Evolutionary conservation across 2,329 filamentous ascomycete species (phyloP).

Genomic region (Fusarium avenaceum): DNA sequence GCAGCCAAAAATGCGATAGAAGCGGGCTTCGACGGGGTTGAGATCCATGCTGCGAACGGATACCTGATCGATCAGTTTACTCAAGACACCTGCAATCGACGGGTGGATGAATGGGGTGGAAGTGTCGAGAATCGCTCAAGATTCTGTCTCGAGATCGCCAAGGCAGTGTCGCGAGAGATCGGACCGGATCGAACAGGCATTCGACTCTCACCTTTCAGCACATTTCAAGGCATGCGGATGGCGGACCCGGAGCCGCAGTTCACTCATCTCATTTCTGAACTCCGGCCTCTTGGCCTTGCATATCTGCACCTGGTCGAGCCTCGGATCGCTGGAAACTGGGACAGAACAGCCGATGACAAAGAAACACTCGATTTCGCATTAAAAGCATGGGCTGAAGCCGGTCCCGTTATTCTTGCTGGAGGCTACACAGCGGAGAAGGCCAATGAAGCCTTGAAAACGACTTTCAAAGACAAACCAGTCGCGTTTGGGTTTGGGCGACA

Average conservation of each 20-base stretch:
- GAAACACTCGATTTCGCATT: slow-evolving; percentile 52
- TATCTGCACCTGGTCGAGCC: slow-evolving; percentile 74
- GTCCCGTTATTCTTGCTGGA: slow-evolving; percentile 53
- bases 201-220: slow-evolving; percentile 70
- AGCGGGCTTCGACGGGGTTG: slow-evolving; percentile 18
- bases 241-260: slow-evolving; percentile 73
- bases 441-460: slow-evolving; percentile 46
- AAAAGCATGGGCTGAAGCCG: slow-evolving; percentile 47
- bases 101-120: slow-evolving; percentile 68
- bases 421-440: slow-evolving; percentile 50
- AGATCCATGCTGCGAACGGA: slow-evolving; percentile 31
- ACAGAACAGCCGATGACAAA: slow-evolving; percentile 53
- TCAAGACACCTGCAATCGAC: slow-evolving; percentile 55
- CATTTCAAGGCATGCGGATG: slow-evolving; percentile 74
- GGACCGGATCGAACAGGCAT: slow-evolving; percentile 68
- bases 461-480: slow-evolving; percentile 47
- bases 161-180: slow-evolving; percentile 56
- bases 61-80: slow-evolving; percentile 30
- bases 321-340: slow-evolving; percentile 60
- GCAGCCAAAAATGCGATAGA: slow-evolving; percentile 13
- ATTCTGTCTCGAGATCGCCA: slow-evolving; percentile 63
- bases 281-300: slow-evolving; percentile 67
- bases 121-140: slow-evolving; percentile 62
- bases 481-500: slow-evolving; percentile 51
- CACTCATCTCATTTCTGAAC: slow-evolving; percentile 64